phyloP scores from a whole-genome alignment of 306 rosid genomes.

The Cucurbita maxima region DNA sequence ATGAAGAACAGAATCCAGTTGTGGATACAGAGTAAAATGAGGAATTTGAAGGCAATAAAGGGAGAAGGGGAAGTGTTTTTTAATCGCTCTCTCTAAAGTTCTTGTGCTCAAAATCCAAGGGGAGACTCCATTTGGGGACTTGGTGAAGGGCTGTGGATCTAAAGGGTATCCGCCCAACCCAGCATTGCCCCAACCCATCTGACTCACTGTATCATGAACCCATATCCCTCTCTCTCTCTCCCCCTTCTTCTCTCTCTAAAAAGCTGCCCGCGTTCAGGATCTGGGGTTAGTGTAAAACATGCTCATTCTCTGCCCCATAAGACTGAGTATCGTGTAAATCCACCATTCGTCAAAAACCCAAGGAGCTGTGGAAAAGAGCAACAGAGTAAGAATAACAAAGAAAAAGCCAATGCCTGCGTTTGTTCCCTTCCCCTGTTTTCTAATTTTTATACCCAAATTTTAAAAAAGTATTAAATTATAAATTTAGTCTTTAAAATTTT shows the following conservation, averaged over 20 bases:
- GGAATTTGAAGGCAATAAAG: slow-evolving; percentile 69
- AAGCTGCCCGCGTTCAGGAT: slow-evolving; percentile 28
- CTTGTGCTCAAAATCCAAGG: slow-evolving; percentile 66
- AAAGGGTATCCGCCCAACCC: slow-evolving; percentile 37
- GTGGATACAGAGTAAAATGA: slow-evolving; percentile 46
- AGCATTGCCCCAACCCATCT: slow-evolving; percentile 12
- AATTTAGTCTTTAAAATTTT: no score
- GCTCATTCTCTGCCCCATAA: not conserved
- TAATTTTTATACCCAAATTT: no score
- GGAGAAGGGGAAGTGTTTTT: slow-evolving; percentile 36
- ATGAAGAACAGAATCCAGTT: slow-evolving; percentile 37
- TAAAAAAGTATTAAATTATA: no score
- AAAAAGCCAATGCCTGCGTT: not conserved
- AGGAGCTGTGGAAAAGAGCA: slow-evolving; percentile 1
- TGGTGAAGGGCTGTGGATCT: slow-evolving; percentile 29
- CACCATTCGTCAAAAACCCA: not conserved
- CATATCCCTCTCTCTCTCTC: not conserved
- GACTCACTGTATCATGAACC: not conserved
- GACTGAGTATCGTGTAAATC: not conserved
- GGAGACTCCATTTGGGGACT: slow-evolving; percentile 37
- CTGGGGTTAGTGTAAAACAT: not conserved
- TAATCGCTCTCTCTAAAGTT: slow-evolving; percentile 19
- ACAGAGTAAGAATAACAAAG: not conserved
- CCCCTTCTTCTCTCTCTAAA: not conserved
- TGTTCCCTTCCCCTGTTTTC: no score